phyloP scores from a whole-genome alignment of 106 monocot genomes.

The Gastrodia elata region DNA sequence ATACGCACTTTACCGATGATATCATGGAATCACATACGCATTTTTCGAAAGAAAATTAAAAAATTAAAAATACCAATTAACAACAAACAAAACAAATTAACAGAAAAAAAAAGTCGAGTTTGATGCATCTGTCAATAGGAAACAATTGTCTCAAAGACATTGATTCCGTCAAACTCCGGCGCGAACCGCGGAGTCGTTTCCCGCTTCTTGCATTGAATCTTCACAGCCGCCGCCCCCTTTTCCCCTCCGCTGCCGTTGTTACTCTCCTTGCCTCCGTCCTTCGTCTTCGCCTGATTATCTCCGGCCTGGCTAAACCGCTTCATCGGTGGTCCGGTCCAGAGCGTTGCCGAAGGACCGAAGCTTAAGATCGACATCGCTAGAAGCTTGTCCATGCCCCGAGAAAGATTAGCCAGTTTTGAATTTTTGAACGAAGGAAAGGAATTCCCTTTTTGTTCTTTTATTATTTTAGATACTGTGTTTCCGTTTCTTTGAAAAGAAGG shows the following conservation, averaged over 20 bases:
- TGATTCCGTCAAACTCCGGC: constrained; percentile 3
- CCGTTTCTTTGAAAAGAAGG: too few species aligned
- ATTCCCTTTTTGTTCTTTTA: too few species aligned
- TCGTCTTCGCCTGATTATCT: not conserved
- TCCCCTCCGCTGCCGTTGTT: not conserved
- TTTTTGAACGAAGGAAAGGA: too few species aligned
- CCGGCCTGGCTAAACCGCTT: not conserved
- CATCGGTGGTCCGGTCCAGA: not conserved
- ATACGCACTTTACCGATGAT: too few species aligned
- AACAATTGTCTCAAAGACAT: not conserved
- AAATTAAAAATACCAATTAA: too few species aligned
- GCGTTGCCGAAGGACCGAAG: not conserved
- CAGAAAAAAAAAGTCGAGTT: not conserved
- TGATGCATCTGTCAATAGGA: not conserved
- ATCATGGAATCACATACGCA: too few species aligned
- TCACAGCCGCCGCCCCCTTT: not conserved
- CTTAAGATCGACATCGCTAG: not conserved
- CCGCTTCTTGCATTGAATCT: not conserved
- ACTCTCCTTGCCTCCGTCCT: not conserved
- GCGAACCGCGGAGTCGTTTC: not conserved
- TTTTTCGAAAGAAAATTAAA: too few species aligned
- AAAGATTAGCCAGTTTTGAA: too few species aligned
- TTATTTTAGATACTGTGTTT: too few species aligned
- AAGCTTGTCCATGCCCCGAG: constrained; percentile 6
- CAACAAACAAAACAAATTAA: not conserved